These are phyloP conservation scores for Aspergillus neoniger DNA, from an alignment of 2,329 filamentous ascomycete species.

Conservation along the genomic window DNA sequence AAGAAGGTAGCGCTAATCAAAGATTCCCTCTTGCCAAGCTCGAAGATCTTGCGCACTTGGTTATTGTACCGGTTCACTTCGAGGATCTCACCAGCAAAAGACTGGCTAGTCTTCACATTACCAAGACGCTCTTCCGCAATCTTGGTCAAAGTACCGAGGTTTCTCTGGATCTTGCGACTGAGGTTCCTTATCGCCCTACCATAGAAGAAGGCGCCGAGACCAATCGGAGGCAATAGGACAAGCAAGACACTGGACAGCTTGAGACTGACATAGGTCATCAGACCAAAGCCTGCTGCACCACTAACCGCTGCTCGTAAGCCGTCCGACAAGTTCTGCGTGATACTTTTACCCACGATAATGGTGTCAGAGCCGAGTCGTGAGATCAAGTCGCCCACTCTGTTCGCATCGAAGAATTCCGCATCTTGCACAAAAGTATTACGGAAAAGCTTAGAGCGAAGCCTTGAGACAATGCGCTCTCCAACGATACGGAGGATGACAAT, in stretches of 20 bases:
- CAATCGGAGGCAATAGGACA: conserved; percentile 87
- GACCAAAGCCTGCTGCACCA: conserved; percentile 80
- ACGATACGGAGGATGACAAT: conserved; percentile 93
- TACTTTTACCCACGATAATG: conserved; percentile 96
- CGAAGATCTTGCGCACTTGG: conserved; percentile 89
- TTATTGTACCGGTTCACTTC: conserved; percentile 89
- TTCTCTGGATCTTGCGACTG: conserved; percentile 90
- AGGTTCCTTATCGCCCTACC: conserved; percentile 85
- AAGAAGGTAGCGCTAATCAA: conserved; percentile 91
- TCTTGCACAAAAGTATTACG: conserved; percentile 93
- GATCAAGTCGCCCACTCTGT: conserved; percentile 93
- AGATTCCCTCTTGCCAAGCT: conserved; percentile 82
- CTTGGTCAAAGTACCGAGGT: conserved; percentile 88
- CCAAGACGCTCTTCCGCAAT: conserved; percentile 97
- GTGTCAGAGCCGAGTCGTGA: conserved; percentile 94
- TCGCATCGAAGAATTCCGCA: conserved; percentile 98
- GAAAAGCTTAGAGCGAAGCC: conserved; percentile 86
- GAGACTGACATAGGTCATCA: conserved; percentile 95
- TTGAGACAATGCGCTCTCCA: conserved; percentile 89
- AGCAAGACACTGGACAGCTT: conserved; percentile 85
- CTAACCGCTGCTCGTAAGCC: conserved; percentile 90
- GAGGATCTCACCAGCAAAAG: conserved; percentile 89
- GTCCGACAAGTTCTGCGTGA: conserved; percentile 96
- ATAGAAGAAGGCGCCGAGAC: conserved; percentile 87
- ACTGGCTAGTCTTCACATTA: conserved; percentile 94